These are phyloP conservation scores for Malania oleifera DNA, from an alignment of 164 flowering plant species.

Conservation along the genomic window DNA sequence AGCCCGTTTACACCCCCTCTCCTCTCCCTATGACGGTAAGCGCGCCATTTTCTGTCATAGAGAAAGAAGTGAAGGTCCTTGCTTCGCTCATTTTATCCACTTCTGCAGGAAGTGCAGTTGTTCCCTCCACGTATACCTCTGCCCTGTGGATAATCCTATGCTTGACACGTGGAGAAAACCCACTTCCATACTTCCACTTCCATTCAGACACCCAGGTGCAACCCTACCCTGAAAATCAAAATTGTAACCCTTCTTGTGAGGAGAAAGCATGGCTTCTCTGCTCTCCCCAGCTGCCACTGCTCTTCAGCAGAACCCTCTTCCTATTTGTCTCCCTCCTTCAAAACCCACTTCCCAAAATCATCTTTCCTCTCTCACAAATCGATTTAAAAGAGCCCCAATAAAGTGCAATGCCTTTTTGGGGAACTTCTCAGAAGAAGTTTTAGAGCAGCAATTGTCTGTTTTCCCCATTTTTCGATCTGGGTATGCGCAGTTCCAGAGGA, in stretches of 20 bases:
- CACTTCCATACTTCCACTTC: conserved; percentile 42
- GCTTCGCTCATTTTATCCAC: neutral
- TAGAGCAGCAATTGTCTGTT: conserved; percentile 28
- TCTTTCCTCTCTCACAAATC: conserved; percentile 11
- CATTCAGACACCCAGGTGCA: neutral
- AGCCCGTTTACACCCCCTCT: no score
- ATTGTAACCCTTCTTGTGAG: neutral
- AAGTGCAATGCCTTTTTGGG: conserved; percentile 45
- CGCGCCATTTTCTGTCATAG: no score
- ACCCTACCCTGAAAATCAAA: neutral
- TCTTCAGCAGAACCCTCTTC: conserved; percentile 27
- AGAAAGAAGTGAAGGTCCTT: no score
- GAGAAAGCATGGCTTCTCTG: conserved; percentile 53
- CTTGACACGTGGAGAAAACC: conserved; percentile 36
- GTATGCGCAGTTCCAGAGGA: conserved; percentile 39
- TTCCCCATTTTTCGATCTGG: conserved; percentile 47
- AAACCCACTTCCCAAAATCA: conserved; percentile 19
- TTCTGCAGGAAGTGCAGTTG: conserved; percentile 12
- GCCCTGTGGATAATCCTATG: conserved; percentile 25
- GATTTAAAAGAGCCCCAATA: conserved; percentile 15
- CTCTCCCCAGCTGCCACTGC: conserved; percentile 41
- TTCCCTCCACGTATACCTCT: conserved; percentile 28
- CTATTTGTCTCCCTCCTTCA: conserved; percentile 14
- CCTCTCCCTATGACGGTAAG: no score
- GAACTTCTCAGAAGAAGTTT: conserved; percentile 30